Conservation (phyloP, 164 flowering plant species). For the grape (Vitis vinifera) region DNA sequence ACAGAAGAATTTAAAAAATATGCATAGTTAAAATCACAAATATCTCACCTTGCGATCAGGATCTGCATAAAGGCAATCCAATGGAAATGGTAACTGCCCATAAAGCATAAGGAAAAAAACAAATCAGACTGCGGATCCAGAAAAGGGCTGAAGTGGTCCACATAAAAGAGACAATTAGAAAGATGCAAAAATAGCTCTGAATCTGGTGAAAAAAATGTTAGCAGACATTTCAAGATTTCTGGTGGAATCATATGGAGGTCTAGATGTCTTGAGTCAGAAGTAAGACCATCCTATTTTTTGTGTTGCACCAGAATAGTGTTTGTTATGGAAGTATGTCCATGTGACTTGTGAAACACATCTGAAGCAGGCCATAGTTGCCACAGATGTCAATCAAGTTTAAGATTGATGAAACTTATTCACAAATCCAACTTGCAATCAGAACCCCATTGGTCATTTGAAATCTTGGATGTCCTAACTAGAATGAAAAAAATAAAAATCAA, state of each 20-base stretch:
- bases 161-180: not conserved
- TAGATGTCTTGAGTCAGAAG: not conserved
- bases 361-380: not conserved
- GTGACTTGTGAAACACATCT: not conserved
- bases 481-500: too few species aligned
- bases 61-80: constrained; percentile 89
- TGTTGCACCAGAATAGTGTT: not conserved
- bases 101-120: constrained; percentile 16
- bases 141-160: too few species aligned
- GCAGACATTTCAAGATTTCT: not conserved
- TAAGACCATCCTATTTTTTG: not conserved
- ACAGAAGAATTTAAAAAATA: not conserved
- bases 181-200: not conserved
- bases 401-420: too few species aligned
- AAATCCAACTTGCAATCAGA: too few species aligned
- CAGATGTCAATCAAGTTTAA: not conserved
- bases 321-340: not conserved
- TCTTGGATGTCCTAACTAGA: too few species aligned
- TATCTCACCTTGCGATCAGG: constrained; percentile 78
- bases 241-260: not conserved
- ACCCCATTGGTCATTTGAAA: too few species aligned
- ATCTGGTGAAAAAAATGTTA: not conserved
- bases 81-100: constrained; percentile 84
- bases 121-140: constrained; percentile 5
- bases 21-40: not conserved